Percentiles rank a stretch among this genome's conserved stretches.
Conservation (phyloP, 1,284 basidiomycete genomes). For the Sphagnurus paluster region DNA sequence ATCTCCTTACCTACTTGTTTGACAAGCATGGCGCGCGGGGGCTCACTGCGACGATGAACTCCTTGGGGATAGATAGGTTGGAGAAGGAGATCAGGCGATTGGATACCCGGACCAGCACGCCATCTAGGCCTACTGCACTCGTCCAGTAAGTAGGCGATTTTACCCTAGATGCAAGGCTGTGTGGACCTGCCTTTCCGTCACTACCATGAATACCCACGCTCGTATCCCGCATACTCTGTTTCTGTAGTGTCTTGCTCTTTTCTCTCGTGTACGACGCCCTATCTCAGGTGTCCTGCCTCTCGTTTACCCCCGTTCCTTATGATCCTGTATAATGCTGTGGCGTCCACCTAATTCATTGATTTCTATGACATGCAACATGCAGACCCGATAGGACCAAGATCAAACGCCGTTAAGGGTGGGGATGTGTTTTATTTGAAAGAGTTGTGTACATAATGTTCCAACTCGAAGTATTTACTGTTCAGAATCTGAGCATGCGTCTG, state of each 20-base stretch:
- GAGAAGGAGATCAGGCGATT: slow-evolving; percentile 76
- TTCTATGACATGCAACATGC: slow-evolving; percentile 1
- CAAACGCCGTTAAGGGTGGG: too few species aligned
- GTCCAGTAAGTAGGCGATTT: too few species aligned
- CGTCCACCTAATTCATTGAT: slow-evolving; percentile 2
- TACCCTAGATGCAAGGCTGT: too few species aligned
- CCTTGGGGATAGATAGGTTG: slow-evolving; percentile 58
- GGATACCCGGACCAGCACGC: slow-evolving; percentile 73
- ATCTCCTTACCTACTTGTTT: slow-evolving; percentile 80
- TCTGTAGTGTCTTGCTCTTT: too few species aligned
- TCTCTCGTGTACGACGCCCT: slow-evolving; percentile 1
- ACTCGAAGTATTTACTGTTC: background rate
- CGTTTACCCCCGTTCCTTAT: background rate
- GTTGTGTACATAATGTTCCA: background rate
- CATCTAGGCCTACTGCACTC: slow-evolving; percentile 39
- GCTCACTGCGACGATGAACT: slow-evolving; percentile 28
- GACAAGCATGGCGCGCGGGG: slow-evolving; percentile 77
- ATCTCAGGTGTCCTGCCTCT: too few species aligned
- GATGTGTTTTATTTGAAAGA: too few species aligned
- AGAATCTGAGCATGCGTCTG: slow-evolving; percentile 33
- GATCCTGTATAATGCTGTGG: background rate
- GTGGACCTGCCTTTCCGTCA: too few species aligned
- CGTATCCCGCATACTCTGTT: slow-evolving; percentile 2
- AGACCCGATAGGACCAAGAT: too few species aligned
- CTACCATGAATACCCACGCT: too few species aligned